These are phyloP conservation scores for Boechera stricta DNA, from an alignment of 345 rosid genomes.

Conservation along the genomic window DNA sequence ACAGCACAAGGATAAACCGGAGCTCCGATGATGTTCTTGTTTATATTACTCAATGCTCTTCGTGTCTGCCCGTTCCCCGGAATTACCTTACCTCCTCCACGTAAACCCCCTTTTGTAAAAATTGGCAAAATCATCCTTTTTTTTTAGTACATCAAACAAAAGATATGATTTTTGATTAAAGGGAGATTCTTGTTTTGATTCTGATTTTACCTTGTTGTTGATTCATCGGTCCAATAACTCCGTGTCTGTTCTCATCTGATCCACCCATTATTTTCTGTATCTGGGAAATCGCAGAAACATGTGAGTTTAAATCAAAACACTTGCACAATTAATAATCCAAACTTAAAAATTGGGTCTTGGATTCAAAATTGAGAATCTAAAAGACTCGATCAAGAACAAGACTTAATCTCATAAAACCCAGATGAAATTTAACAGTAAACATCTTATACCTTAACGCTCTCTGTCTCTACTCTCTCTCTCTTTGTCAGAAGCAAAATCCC, in stretches of 20 bases:
- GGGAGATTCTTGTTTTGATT: not conserved
- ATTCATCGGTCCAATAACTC: constrained; percentile 61
- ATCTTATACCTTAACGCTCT: constrained; percentile 31
- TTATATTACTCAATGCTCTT: constrained; percentile 73
- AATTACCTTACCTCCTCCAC: constrained; percentile 53
- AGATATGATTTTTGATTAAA: not conserved
- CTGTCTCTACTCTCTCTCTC: constrained; percentile 21
- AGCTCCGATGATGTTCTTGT: constrained; percentile 68
- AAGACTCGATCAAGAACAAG: constrained; percentile 48
- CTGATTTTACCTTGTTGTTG: constrained; percentile 58
- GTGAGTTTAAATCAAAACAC: not conserved
- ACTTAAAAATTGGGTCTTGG: constrained; percentile 16
- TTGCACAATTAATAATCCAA: not conserved
- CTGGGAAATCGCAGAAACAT: constrained; percentile 16
- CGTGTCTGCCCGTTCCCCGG: constrained; percentile 57
- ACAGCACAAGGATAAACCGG: constrained; percentile 72
- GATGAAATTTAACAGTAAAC: constrained; percentile 20
- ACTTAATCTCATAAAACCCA: constrained; percentile 37
- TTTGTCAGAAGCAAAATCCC: constrained; percentile 46
- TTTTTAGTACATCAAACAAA: constrained; percentile 24
- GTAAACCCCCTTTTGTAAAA: constrained; percentile 53
- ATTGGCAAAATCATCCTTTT: constrained; percentile 1
- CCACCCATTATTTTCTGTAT: constrained; percentile 57
- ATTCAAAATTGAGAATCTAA: constrained; percentile 3
- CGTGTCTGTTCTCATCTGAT: constrained; percentile 80